Evolutionary conservation across 768 basidiomycete genomes (phyloP).

Genomic region (Rhodotorula sphaerocarpa): DNA sequence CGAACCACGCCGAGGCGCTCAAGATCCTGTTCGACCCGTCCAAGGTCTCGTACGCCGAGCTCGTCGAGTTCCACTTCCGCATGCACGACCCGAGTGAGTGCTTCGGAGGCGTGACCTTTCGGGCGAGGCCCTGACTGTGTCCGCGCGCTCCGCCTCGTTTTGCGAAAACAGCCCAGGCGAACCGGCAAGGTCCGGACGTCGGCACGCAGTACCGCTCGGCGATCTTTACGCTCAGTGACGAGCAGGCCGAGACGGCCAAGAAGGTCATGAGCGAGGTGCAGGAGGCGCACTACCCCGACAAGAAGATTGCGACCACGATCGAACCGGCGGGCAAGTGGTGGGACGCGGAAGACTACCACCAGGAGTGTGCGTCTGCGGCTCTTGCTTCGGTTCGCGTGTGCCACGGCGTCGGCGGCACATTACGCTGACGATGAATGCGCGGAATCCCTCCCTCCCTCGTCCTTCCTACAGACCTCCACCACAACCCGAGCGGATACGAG

Average conservation of each 20-base stretch:
- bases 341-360: constrained; percentile 49
- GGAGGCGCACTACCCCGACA: constrained; percentile 65
- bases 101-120: not conserved
- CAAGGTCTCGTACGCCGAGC: constrained; percentile 68
- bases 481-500: constrained; percentile 81
- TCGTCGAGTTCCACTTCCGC: constrained; percentile 53
- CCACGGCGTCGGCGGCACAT: not conserved
- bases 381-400: too few species aligned
- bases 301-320: constrained; percentile 73
- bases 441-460: not conserved
- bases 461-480: constrained; percentile 47
- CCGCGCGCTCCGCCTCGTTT: too few species aligned
- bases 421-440: not conserved
- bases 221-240: constrained; percentile 69
- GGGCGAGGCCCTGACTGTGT: not conserved
- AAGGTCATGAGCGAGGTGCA: constrained; percentile 75
- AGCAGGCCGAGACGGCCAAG: constrained; percentile 64
- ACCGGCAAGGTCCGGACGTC: constrained; percentile 37
- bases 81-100: constrained; percentile 27
- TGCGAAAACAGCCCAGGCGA: constrained; percentile 24
- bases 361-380: constrained; percentile 49
- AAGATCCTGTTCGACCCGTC: constrained; percentile 65
- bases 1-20: constrained; percentile 81
- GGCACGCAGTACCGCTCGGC: constrained; percentile 79
- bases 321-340: constrained; percentile 65